Evolutionary conservation across 1,284 basidiomycete species (phyloP).

Genomic region (Trichosporon faecale): DNA sequence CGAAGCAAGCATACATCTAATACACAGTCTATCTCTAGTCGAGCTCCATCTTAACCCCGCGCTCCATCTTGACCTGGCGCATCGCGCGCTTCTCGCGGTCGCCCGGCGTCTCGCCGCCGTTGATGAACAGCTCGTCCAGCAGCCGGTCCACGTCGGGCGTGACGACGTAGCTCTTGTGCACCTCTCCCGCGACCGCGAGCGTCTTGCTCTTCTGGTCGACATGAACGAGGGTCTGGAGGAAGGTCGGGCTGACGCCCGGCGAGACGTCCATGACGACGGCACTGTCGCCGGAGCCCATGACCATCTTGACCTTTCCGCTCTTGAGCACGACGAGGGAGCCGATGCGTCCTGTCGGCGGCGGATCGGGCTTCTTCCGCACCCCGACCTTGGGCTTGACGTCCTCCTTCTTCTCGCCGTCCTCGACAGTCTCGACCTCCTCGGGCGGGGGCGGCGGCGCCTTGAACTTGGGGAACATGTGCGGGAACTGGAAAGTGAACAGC

Average conservation of each 20-base stretch:
- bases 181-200: conserved; percentile 73
- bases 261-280: conserved; percentile 80
- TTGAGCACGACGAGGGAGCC: conserved; percentile 77
- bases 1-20: background rate
- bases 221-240: conserved; percentile 81
- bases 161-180: conserved; percentile 78
- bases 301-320: conserved; percentile 82
- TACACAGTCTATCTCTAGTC: conserved; percentile 6
- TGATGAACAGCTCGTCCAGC: conserved; percentile 63
- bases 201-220: conserved; percentile 62
- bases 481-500: conserved; percentile 90
- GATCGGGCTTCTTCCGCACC: conserved; percentile 39
- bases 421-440: conserved; percentile 1
- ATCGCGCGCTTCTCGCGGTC: conserved; percentile 47
- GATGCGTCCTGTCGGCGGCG: conserved; percentile 68
- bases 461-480: conserved; percentile 80
- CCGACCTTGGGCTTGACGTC: conserved; percentile 37
- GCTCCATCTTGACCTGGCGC: conserved; percentile 52
- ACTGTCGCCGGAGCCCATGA: conserved; percentile 72
- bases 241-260: conserved; percentile 79
- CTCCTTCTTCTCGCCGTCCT: conserved; percentile 31
- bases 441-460: conserved; percentile 25
- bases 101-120: conserved; percentile 47
- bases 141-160: conserved; percentile 80
- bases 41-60: conserved; percentile 61